Conservation (phyloP, 805 yeast species). For the Yamadazyma scolyti region DNA sequence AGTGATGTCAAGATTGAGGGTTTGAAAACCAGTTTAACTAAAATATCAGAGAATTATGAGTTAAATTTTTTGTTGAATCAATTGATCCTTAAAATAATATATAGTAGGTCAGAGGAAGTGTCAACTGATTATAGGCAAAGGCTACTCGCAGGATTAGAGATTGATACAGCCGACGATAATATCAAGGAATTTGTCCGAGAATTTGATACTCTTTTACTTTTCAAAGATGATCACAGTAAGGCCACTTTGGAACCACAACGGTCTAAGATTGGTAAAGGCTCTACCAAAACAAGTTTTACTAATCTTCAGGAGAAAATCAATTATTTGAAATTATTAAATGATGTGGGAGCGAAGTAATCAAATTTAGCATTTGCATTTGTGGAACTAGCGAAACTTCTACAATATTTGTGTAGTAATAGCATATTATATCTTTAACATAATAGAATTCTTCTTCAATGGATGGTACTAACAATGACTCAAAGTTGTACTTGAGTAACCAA, state of each 20-base stretch:
- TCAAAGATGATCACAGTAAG: constrained; percentile 6
- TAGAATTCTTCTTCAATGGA: too few species aligned
- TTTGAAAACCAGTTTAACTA: constrained; percentile 54
- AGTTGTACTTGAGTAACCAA: too few species aligned
- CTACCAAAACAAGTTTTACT: too few species aligned
- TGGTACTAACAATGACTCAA: too few species aligned
- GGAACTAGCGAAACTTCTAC: too few species aligned
- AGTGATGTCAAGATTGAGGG: constrained; percentile 60
- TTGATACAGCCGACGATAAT: constrained; percentile 14
- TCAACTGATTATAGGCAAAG: constrained; percentile 18
- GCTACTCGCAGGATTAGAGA: constrained; percentile 24
- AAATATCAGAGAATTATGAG: constrained; percentile 62
- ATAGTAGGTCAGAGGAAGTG: constrained; percentile 25
- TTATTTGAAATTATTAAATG: too few species aligned
- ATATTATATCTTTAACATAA: too few species aligned
- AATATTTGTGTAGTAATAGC: too few species aligned
- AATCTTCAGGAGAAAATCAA: too few species aligned
- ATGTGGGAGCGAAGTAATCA: too few species aligned
- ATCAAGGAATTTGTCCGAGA: constrained; percentile 17
- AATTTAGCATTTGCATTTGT: too few species aligned
- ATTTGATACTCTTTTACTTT: constrained; percentile 26
- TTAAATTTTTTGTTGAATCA: constrained; percentile 48
- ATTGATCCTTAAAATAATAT: constrained; percentile 42
- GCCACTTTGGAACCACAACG: not conserved
- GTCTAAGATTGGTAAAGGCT: too few species aligned